These are phyloP conservation scores for Globisporangium perplexum DNA, from an alignment of 352 stramenopile genomes.

Conservation along the genomic window DNA sequence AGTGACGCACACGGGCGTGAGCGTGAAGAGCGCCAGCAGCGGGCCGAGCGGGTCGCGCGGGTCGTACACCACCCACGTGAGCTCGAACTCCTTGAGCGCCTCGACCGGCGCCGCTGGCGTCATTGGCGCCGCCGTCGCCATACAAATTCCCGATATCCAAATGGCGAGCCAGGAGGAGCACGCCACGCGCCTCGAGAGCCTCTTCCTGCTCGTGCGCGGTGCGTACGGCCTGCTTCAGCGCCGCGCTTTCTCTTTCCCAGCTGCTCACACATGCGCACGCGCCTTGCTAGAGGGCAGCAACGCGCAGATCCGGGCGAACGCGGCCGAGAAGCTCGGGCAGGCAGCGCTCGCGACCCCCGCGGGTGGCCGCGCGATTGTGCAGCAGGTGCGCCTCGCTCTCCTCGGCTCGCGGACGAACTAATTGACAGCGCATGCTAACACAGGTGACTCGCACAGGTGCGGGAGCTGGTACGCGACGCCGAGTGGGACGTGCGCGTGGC, in stretches of 20 bases:
- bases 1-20: constrained; percentile 56
- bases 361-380: constrained; percentile 22
- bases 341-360: constrained; percentile 38
- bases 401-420: too few relatives aligned
- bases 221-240: not conserved
- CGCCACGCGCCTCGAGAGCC: constrained; percentile 66
- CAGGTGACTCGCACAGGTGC: constrained; percentile 11
- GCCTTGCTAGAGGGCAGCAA: constrained; percentile 52
- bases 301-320: constrained; percentile 58
- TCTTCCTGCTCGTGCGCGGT: constrained; percentile 74
- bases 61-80: constrained; percentile 84
- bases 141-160: not conserved
- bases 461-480: constrained; percentile 32
- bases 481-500: constrained; percentile 78
- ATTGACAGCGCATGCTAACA: too few relatives aligned
- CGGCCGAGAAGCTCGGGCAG: constrained; percentile 65
- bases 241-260: not conserved
- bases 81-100: constrained; percentile 65
- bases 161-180: constrained; percentile 20
- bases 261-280: not conserved
- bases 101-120: constrained; percentile 2
- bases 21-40: constrained; percentile 64
- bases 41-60: constrained; percentile 55
- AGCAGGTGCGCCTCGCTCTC: constrained; percentile 15
- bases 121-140: not conserved